Base-by-base conservation (phyloP, 495 filamentous ascomycete genomes). In the Neurospora tetraspora region DNA sequence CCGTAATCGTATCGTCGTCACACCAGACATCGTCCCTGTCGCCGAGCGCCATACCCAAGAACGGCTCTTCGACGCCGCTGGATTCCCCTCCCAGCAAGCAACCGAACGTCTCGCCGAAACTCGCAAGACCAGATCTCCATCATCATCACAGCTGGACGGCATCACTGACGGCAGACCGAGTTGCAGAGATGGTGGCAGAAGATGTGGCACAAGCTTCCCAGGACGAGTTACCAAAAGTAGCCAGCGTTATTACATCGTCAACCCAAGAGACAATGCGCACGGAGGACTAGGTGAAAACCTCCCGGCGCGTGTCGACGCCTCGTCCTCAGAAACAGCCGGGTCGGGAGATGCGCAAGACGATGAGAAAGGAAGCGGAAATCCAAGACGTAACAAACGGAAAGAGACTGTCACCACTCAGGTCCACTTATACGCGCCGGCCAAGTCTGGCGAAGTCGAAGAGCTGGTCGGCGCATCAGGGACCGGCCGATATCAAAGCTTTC, bases 61-160 rank as follows among this genome's bases (percentile, higher is more conserved):
- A 40, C 71, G 69, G n/a, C 70, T 76, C 53, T 80, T 79, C 53
- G 43, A 45, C 27, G 20, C 65, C 9, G 72, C 71, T 37, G 68
- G 76, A 43, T 81, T 84, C 80, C 83, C 83, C 69, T 74, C 76
- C 61, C 76, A 71, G 27, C 39, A 72, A 37, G 73, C 78, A 71
- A 78, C 80, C 40, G 83, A 85, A 71, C 69, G 75, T 36, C 70
- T 84, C 70, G 83, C 77, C 68, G 83, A 85, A 76, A 73, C 31
- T 68, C 73, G 75, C 72, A 74, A 69, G 68, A 75, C 72, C 45
- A 73, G 71, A 16, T 80, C 73, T 74, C 75, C 27, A 71, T 72
- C 18, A 71, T 73, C 37, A 73, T 47, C 39, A 70, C 71, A 31
- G 72, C 72, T 34, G 27, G 59, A 71, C 16, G n/a, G 68, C n/a